Percentiles rank a stretch among this genome's conserved stretches.
Conservation (phyloP, 352 stramenopile species). For the Globisporangium apiculatum region DNA sequence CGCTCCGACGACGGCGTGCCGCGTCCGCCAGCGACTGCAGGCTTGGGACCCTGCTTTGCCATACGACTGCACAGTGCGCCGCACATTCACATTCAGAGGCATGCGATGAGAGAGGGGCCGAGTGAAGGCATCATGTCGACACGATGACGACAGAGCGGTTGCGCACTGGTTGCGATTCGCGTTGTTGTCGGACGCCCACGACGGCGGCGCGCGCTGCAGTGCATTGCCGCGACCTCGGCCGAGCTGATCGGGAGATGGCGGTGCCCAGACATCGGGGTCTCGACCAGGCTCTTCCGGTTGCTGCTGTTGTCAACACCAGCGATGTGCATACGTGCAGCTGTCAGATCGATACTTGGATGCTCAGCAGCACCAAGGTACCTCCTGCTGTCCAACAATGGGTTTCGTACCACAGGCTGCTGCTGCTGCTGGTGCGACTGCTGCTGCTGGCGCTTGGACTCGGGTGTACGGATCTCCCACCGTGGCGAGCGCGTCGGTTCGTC, state of each 20-base stretch:
- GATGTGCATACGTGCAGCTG: too few species aligned
- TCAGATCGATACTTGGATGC: too few species aligned
- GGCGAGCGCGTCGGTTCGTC: conserved; percentile 23
- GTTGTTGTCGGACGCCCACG: conserved; percentile 52
- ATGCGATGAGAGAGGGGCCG: neutral
- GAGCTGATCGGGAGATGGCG: conserved; percentile 49
- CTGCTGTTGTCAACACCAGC: neutral
- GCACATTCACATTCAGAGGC: neutral
- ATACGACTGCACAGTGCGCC: conserved; percentile 20
- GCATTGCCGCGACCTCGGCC: conserved; percentile 14
- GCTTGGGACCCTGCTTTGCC: conserved; percentile 22
- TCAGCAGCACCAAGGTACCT: too few species aligned
- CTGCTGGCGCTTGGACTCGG: conserved; percentile 20
- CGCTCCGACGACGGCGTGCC: conserved; percentile 17
- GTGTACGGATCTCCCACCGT: conserved; percentile 49
- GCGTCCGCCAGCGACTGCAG: conserved; percentile 6
- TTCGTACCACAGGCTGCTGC: conserved; percentile 3
- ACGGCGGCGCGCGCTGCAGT: conserved; percentile 28
- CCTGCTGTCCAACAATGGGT: too few species aligned
- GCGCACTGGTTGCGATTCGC: conserved; percentile 25
- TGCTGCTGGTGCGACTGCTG: conserved; percentile 1
- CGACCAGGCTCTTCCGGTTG: conserved; percentile 18
- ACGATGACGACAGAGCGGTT: too few species aligned
- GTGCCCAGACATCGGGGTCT: conserved; percentile 71
- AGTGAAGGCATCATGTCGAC: conserved; percentile 8